Percentiles rank a stretch among this genome's conserved stretches.
Conservation (phyloP, 2,329 filamentous ascomycete species). For the Ophiocordyceps australis region DNA sequence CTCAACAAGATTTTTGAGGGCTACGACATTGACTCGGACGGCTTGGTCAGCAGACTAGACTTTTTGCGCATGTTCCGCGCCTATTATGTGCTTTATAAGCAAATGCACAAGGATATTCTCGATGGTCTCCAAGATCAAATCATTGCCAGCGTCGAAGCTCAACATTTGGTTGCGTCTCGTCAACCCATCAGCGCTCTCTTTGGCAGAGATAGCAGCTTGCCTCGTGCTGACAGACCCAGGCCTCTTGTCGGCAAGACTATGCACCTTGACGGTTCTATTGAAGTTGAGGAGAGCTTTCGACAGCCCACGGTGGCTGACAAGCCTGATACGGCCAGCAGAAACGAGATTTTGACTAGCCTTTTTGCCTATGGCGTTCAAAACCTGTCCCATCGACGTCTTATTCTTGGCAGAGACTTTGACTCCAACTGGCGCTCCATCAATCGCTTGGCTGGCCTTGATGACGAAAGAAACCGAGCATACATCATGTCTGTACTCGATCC, state of each 20-base stretch:
- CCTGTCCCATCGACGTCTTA: slow-evolving; percentile 10
- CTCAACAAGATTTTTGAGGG: slow-evolving; percentile 64
- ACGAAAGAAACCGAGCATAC: slow-evolving; percentile 21
- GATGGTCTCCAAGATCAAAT: slow-evolving; percentile 63
- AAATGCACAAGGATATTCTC: slow-evolving; percentile 72
- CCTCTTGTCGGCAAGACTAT: slow-evolving; percentile 49
- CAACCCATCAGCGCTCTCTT: slow-evolving; percentile 62
- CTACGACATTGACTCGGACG: slow-evolving; percentile 81
- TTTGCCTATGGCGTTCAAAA: slow-evolving; percentile 21
- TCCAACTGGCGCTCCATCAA: slow-evolving; percentile 16
- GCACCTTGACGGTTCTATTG: slow-evolving; percentile 42
- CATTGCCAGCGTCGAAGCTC: slow-evolving; percentile 55
- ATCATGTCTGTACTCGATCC: slow-evolving; percentile 25
- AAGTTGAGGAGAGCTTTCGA: slow-evolving; percentile 37
- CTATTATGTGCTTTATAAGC: slow-evolving; percentile 79
- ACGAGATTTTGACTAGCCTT: slow-evolving; percentile 38
- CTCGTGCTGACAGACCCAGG: slow-evolving; percentile 36
- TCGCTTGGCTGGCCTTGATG: slow-evolving; percentile 10
- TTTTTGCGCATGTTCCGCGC: slow-evolving; percentile 84
- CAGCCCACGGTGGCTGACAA: slow-evolving; percentile 40
- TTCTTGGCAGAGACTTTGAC: slow-evolving; percentile 13
- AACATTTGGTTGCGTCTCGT: slow-evolving; percentile 56
- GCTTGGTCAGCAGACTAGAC: slow-evolving; percentile 69
- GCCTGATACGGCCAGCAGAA: slow-evolving; percentile 39
- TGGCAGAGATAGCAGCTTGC: slow-evolving; percentile 52